Conservation (phyloP, 352 stramenopile genomes). For the Halophytophthora polymorphica region DNA sequence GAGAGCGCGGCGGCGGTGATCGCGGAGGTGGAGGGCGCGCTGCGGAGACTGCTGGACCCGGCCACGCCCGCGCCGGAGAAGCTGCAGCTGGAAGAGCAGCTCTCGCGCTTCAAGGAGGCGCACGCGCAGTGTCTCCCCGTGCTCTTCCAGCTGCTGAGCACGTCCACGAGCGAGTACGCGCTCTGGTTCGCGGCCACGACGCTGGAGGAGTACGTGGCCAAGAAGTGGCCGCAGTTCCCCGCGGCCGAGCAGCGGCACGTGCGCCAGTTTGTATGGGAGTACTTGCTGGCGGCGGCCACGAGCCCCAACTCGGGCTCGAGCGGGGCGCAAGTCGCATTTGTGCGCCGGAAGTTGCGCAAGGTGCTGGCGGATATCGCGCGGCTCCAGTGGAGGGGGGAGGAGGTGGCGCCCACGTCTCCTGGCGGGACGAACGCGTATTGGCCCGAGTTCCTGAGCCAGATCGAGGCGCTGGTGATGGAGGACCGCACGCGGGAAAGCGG, state of each 20-base stretch:
- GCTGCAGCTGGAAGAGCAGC: slow-evolving; percentile 52
- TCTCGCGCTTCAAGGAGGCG: slow-evolving; percentile 56
- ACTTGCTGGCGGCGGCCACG: slow-evolving; percentile 26
- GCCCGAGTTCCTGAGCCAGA: slow-evolving; percentile 62
- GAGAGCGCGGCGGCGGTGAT: slow-evolving; percentile 31
- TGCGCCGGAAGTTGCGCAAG: slow-evolving; percentile 67
- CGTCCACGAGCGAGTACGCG: slow-evolving; percentile 67
- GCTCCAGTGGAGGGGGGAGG: slow-evolving; percentile 41
- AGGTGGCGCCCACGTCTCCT: slow-evolving; percentile 1
- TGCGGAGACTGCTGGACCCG: slow-evolving; percentile 57
- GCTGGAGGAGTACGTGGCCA: slow-evolving; percentile 73
- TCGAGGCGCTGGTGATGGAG: slow-evolving; percentile 55
- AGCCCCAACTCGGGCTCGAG: background rate
- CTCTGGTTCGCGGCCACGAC: slow-evolving; percentile 76
- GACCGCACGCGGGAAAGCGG: slow-evolving; percentile 37
- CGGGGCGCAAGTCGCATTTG: slow-evolving; percentile 42
- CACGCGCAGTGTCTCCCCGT: slow-evolving; percentile 56
- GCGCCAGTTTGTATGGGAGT: slow-evolving; percentile 69
- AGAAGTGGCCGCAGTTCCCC: slow-evolving; percentile 47
- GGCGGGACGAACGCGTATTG: slow-evolving; percentile 17
- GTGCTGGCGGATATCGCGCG: slow-evolving; percentile 67
- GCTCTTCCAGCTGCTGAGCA: slow-evolving; percentile 54
- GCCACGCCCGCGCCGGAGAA: slow-evolving; percentile 44
- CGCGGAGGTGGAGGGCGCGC: slow-evolving; percentile 56
- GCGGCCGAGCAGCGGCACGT: slow-evolving; percentile 38